Base-by-base conservation (phyloP, 2,329 filamentous ascomycete species). In the Neonectria ditissima region DNA sequence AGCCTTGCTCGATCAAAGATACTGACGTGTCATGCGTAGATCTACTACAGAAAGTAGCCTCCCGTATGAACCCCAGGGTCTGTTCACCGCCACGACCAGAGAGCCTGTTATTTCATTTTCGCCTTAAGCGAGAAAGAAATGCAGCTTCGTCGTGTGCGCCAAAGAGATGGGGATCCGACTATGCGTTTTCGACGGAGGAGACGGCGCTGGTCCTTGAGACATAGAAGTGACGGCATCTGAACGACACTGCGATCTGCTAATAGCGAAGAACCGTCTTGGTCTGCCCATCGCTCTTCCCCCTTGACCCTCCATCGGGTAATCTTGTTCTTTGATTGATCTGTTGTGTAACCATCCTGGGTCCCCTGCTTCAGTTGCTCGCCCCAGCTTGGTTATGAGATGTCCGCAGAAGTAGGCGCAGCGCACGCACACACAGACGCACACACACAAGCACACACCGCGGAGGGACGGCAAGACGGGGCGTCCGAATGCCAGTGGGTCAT, bases 31-130 rank as follows among this genome's bases (percentile, higher is more conserved):
- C 66, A 55, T 67, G 41, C 71, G 59, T 70, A 85, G 85, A 83
- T 87, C 69, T 87, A 86, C 70, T 87, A 87, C 77, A 78, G 85
- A 65, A 87, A 87, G 73, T 87, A 78, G 78, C 24, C 39, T 59
- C 30, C 39, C 28, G 64, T 56, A 26, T 22, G 39, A n/a, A 26
- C 30, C 41, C 30, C 44, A 30, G 39, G 39, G 56, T 14, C 30
- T 43, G 55, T 24, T 59, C 61, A 55, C 57, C 54, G 41, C 63
- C 56, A 51, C 30, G 34, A 57, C 32, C 48, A 30, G 47, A 55
- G 28, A 39, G 6, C 7, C 32, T 26, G 52, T n/a, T 18, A 26
- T 32, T 54, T 48, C 4, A 10, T 39, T 28, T 48, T 44, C 53
- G 28, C 41, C 43, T 58, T 24, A 37, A 32, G 22, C 28, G 18